Percentiles rank a stretch among this genome's conserved stretches.
Conservation (phyloP, 805 yeast species). For the Blastobotrys americana region DNA sequence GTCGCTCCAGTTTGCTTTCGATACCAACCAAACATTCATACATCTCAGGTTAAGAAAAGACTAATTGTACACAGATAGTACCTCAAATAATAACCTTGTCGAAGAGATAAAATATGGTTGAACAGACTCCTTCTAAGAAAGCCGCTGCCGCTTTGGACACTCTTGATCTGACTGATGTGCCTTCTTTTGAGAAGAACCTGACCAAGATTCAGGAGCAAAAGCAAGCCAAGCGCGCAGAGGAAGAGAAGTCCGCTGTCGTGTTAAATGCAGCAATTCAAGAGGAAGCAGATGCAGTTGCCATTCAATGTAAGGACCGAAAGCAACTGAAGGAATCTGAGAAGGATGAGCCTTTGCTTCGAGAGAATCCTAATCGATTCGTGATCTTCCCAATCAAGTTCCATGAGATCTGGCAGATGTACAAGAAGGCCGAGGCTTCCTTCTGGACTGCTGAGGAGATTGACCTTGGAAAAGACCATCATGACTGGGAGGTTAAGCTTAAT, state of each 20-base stretch:
- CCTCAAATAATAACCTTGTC: no score
- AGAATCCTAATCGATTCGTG: slow-evolving; percentile 84
- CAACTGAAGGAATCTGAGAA: slow-evolving; percentile 65
- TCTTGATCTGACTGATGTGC: slow-evolving; percentile 37
- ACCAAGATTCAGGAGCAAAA: slow-evolving; percentile 12
- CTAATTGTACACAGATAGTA: no score
- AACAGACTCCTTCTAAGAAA: slow-evolving; percentile 56
- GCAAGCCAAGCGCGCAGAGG: slow-evolving; percentile 7
- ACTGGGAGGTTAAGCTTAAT: slow-evolving; percentile 85
- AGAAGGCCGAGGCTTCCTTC: slow-evolving; percentile 98
- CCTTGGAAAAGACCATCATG: slow-evolving; percentile 80
- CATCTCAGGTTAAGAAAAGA: no score
- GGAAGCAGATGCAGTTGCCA: slow-evolving; percentile 1
- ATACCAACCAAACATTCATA: no score
- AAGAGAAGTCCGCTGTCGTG: slow-evolving; percentile 2
- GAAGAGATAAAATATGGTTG: slow-evolving; percentile 22
- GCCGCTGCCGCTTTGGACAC: slow-evolving; percentile 51
- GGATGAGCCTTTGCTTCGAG: slow-evolving; percentile 81
- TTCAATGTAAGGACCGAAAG: slow-evolving; percentile 24
- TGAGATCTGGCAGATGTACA: slow-evolving; percentile 98
- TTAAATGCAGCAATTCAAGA: neutral
- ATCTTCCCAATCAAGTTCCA: slow-evolving; percentile 94
- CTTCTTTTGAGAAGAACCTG: slow-evolving; percentile 11
- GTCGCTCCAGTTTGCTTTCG: no score
- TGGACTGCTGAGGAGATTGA: slow-evolving; percentile 99